A percentile compares a stretch with the other conserved stretches of the same genome.
These are phyloP conservation scores for Pseudocercospora macadamiae DNA, from an alignment of 2,329 filamentous ascomycete genomes.

Conservation along the genomic window DNA sequence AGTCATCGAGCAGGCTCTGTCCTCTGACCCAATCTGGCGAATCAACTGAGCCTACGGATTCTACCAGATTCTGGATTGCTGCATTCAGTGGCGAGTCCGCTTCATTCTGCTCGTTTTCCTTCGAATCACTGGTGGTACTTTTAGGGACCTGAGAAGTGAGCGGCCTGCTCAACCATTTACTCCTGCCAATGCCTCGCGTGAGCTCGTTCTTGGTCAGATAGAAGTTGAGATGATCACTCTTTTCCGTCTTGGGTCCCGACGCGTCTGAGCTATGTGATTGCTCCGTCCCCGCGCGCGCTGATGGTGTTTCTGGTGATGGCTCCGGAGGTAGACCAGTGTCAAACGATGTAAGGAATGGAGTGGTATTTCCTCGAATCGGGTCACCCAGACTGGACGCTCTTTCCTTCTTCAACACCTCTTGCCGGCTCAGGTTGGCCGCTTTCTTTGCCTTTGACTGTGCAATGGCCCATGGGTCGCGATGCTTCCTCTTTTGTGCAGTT, in stretches of 20 bases:
- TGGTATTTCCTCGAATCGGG: constrained; percentile 75
- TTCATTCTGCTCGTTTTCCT: neutral
- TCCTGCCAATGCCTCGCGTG: constrained; percentile 65
- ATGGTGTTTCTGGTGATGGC: constrained; percentile 27
- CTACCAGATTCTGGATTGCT: neutral
- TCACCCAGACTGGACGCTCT: constrained; percentile 71
- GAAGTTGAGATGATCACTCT: constrained; percentile 67
- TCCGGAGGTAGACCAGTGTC: constrained; percentile 58
- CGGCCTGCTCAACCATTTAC: constrained; percentile 58
- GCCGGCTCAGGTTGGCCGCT: constrained; percentile 77
- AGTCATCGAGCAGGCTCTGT: constrained; percentile 6
- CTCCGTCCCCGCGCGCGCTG: constrained; percentile 20
- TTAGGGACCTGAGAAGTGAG: constrained; percentile 9
- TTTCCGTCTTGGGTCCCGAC: constrained; percentile 30
- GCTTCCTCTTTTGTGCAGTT: constrained; percentile 63
- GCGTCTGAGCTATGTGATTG: constrained; percentile 19
- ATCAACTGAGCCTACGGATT: neutral
- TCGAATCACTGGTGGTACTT: too few relatives aligned
- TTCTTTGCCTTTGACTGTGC: constrained; percentile 83
- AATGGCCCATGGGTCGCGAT: constrained; percentile 79
- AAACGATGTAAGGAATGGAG: constrained; percentile 82
- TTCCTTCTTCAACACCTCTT: constrained; percentile 67
- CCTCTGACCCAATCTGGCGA: constrained; percentile 17
- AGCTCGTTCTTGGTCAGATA: constrained; percentile 72
- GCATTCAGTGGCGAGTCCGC: neutral